phyloP scores from a whole-genome alignment of 163 green algal genomes.

The Coccomyxa subellipsoidea region DNA sequence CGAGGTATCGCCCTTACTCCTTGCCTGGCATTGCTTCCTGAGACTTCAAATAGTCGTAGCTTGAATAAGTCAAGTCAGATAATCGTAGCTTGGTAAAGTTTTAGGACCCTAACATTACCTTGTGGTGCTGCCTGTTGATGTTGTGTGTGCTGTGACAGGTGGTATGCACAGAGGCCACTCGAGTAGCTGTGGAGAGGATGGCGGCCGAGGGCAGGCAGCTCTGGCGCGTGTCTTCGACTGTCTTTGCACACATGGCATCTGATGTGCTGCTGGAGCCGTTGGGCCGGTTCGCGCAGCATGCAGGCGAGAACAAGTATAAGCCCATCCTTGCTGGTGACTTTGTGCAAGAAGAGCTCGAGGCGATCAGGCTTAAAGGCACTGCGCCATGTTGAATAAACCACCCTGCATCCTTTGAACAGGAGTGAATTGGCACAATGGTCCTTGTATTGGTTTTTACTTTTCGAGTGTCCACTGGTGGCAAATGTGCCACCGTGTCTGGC shows the following conservation, averaged over 20 bases:
- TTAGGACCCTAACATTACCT: too few species aligned
- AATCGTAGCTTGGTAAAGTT: background rate
- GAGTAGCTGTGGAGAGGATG: constrained; percentile 51
- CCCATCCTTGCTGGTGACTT: constrained; percentile 48
- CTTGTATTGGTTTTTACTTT: too few species aligned
- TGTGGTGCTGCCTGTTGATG: too few species aligned
- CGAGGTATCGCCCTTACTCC: constrained; percentile 56
- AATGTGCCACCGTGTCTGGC: too few species aligned
- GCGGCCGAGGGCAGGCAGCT: constrained; percentile 35
- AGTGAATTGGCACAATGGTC: too few species aligned
- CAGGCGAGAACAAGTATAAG: constrained; percentile 40
- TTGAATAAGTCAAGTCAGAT: background rate
- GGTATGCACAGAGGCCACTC: constrained; percentile 65
- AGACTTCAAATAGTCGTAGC: background rate
- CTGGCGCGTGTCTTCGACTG: constrained; percentile 83
- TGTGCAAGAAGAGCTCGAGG: constrained; percentile 71
- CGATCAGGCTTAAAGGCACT: constrained; percentile 51
- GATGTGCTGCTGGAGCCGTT: constrained; percentile 70
- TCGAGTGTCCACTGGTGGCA: too few species aligned
- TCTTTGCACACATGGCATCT: constrained; percentile 80
- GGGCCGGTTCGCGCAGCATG: constrained; percentile 47
- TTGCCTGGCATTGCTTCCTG: background rate
- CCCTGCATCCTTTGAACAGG: too few species aligned
- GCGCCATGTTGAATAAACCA: background rate
- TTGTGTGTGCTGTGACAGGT: constrained; percentile 41